Percentiles rank a stretch among this genome's conserved stretches.
These are phyloP conservation scores for Mortierella sp. DNA, from an alignment of 371 early-diverging fungal genomes.

Conservation along the genomic window DNA sequence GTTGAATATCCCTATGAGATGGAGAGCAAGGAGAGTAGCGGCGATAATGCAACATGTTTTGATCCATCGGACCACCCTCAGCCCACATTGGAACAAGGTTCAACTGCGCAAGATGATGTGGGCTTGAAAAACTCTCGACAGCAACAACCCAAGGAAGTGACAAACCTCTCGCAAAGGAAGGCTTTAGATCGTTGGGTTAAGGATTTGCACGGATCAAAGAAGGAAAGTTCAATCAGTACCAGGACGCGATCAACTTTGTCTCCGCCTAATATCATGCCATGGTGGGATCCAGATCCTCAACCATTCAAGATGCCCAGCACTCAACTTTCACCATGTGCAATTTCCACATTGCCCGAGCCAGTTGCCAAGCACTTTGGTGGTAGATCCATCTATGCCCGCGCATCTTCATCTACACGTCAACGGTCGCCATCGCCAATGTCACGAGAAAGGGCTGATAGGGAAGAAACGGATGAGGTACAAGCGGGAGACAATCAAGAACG, in stretches of 20 bases:
- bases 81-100: background rate
- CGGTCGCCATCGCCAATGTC: no score
- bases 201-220: no score
- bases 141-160: background rate
- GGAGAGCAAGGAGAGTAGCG: background rate
- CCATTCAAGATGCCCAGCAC: constrained; percentile 48
- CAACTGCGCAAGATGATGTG: constrained; percentile 1
- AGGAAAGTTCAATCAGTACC: background rate
- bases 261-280: constrained; percentile 14
- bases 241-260: background rate
- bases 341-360: constrained; percentile 42
- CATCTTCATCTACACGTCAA: background rate
- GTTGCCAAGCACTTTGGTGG: constrained; percentile 39
- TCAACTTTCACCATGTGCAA: constrained; percentile 33
- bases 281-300: constrained; percentile 51
- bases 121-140: constrained; percentile 9
- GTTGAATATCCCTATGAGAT: background rate
- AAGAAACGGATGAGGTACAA: no score
- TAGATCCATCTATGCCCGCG: constrained; percentile 21
- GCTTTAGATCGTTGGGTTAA: no score
- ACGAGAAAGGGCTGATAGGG: no score
- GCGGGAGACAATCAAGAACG: no score
- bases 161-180: no score
- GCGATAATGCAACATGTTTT: no score
- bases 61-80: no score